Evolutionary conservation across 441 rosid genomes (phyloP), one percentile per base, ranked within the genome.

Genomic region (Croton laevigatus): DNA sequence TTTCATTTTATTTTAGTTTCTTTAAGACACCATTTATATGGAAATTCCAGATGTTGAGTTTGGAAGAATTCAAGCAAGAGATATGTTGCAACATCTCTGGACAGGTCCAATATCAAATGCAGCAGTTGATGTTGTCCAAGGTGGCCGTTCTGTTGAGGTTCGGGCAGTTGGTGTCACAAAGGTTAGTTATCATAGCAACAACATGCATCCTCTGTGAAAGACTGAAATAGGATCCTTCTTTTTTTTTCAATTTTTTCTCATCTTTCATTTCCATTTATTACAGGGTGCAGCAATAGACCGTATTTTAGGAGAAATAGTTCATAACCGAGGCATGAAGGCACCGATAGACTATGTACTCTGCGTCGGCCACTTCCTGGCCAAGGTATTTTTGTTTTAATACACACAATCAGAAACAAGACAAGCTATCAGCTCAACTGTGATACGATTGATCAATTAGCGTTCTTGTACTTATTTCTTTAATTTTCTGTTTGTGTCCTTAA

Each of bases 71-170:
- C 96, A 90, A 77, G 93, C 96, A 62, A 87, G 90, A 82, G 96
- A 90, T 68, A 77, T 90, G 88, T 71, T 90, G 86, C 96, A 88
- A 80, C 96, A 90, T 82, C 89, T 90, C 20, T 90, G 96, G 91
- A 88, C 93, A 46, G 96, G 93, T 52, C 96, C 96, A 19, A 90
- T 90, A 76, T 88, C 96, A 19, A 88, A 90, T 80, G 93, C 96
- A 42, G 83, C 96, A 0, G 87, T 90, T 57, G 96, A 88, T 72
- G 93, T 90, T 57, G 89, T 90, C 68, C 96, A 87, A 82, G 93
- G 96, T 48, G 81, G 88, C 71, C 83, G 90, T 23, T 90, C 93
- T 10, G 87, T 90, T 64, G 96, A 90, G 81, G 96, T 88, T 64
- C 85, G 96, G 72, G 84, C 96, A 48, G 91, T 88, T 58, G 96